Conservation (phyloP, 257 asterid genomes). For the Leonotis leonurus region DNA sequence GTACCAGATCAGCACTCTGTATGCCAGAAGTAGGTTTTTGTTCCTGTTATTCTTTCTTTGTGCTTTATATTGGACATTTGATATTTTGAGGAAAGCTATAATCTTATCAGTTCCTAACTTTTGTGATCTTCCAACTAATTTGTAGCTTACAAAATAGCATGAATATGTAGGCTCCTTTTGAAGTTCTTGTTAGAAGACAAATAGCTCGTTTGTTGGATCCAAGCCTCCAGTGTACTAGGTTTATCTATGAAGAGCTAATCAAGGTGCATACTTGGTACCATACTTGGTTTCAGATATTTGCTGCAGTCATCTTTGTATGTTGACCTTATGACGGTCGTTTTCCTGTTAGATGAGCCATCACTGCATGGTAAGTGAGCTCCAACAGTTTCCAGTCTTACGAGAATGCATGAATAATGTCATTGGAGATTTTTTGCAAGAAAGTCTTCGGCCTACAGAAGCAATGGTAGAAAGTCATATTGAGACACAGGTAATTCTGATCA, state of each 20-base stretch:
- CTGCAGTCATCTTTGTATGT: constrained; percentile 9
- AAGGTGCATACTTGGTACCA: constrained; percentile 42
- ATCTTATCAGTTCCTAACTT: constrained; percentile 4
- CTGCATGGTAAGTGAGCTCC: constrained; percentile 74
- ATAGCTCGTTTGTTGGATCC: constrained; percentile 91
- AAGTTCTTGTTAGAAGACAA: constrained; percentile 83
- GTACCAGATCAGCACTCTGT: constrained; percentile 77
- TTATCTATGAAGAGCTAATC: constrained; percentile 85
- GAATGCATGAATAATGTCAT: constrained; percentile 73
- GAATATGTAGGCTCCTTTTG: constrained; percentile 78
- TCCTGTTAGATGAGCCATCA: constrained; percentile 74
- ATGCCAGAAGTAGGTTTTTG: constrained; percentile 62
- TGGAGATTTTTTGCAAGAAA: constrained; percentile 70
- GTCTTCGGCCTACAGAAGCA: constrained; percentile 76
- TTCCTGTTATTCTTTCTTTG: neutral
- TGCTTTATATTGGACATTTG: neutral
- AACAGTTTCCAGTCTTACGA: constrained; percentile 72
- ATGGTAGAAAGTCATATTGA: constrained; percentile 83
- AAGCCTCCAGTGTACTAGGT: constrained; percentile 93
- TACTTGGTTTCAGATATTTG: neutral
- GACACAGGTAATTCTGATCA: constrained; percentile 61
- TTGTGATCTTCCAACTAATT: constrained; percentile 9
- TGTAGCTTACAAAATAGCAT: constrained; percentile 7
- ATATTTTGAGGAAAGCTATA: constrained; percentile 5
- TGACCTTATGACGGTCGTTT: constrained; percentile 1